These are phyloP conservation scores for Pelargonium nanum DNA, from an alignment of 345 rosid genomes.

Conservation along the genomic window DNA sequence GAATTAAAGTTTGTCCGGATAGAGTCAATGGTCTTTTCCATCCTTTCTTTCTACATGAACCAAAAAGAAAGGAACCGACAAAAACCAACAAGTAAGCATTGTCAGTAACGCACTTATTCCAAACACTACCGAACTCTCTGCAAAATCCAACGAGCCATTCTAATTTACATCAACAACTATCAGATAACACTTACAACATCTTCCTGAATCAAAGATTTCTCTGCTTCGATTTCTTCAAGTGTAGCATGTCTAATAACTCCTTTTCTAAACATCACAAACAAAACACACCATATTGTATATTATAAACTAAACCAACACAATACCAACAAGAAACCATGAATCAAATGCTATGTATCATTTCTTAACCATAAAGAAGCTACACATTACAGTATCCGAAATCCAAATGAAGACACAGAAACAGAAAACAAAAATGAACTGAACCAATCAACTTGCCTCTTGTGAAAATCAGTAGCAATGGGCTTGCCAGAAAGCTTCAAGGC, in stretches of 20 bases:
- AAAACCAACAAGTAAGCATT: too few species aligned
- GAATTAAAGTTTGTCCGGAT: slow-evolving; percentile 69
- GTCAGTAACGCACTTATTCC: neutral
- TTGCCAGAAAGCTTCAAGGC: slow-evolving; percentile 16
- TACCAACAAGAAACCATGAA: neutral
- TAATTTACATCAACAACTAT: neutral
- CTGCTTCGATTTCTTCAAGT: slow-evolving; percentile 82
- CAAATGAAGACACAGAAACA: neutral
- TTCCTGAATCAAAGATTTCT: slow-evolving; percentile 61
- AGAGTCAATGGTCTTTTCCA: slow-evolving; percentile 85
- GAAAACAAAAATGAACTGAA: neutral
- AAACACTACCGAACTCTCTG: neutral
- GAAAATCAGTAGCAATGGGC: slow-evolving; percentile 16
- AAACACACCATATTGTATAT: neutral
- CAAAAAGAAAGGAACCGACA: neutral
- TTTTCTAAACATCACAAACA: slow-evolving; percentile 21
- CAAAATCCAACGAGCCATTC: neutral
- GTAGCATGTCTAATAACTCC: slow-evolving; percentile 65
- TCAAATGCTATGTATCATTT: neutral
- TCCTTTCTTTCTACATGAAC: slow-evolving; percentile 54
- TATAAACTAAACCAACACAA: neutral
- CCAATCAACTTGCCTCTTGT: slow-evolving; percentile 35
- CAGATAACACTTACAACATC: slow-evolving; percentile 50
- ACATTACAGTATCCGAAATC: neutral
- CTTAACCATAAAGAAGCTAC: neutral